These are phyloP conservation scores for Pholiota microspora DNA, from an alignment of 768 basidiomycete species.

Conservation along the genomic window DNA sequence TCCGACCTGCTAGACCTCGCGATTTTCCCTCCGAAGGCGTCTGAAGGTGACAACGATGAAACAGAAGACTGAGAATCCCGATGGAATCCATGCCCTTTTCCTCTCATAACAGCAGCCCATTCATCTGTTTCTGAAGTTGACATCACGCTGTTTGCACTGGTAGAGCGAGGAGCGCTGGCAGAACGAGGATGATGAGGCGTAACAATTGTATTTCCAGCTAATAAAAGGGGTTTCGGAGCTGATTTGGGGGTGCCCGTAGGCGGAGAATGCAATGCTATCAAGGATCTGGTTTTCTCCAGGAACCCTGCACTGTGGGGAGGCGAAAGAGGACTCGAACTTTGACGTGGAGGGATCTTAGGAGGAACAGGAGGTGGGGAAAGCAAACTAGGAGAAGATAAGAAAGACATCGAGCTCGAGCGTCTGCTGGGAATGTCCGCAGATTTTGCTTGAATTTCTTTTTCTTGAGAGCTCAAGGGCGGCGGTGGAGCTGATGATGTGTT, in stretches of 20 bases:
- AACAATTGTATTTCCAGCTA: no score
- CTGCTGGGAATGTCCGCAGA: neutral
- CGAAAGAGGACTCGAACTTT: slow-evolving; percentile 11
- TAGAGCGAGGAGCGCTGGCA: slow-evolving; percentile 27
- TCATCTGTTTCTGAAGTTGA: slow-evolving; percentile 33
- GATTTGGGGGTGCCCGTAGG: slow-evolving; percentile 38
- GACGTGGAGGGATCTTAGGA: neutral
- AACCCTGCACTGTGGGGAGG: slow-evolving; percentile 15
- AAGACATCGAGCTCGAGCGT: slow-evolving; percentile 14
- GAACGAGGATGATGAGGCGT: slow-evolving; percentile 38
- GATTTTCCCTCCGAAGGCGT: slow-evolving; percentile 34
- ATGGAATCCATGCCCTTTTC: slow-evolving; percentile 37
- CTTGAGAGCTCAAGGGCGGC: neutral
- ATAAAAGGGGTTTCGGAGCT: slow-evolving; percentile 65
- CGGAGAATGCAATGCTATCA: slow-evolving; percentile 35
- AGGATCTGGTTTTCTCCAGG: slow-evolving; percentile 23
- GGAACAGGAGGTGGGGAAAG: slow-evolving; percentile 30
- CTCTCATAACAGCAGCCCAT: slow-evolving; percentile 49
- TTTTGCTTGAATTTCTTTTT: neutral
- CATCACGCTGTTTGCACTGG: slow-evolving; percentile 24
- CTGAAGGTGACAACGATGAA: slow-evolving; percentile 62
- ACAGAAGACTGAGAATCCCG: slow-evolving; percentile 62
- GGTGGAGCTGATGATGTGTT: slow-evolving; percentile 2
- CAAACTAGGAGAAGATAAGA: slow-evolving; percentile 61
- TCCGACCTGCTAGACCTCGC: slow-evolving; percentile 42